Conservation (phyloP, 805 yeast species). For the Saccharomycopsis guyanensis region DNA sequence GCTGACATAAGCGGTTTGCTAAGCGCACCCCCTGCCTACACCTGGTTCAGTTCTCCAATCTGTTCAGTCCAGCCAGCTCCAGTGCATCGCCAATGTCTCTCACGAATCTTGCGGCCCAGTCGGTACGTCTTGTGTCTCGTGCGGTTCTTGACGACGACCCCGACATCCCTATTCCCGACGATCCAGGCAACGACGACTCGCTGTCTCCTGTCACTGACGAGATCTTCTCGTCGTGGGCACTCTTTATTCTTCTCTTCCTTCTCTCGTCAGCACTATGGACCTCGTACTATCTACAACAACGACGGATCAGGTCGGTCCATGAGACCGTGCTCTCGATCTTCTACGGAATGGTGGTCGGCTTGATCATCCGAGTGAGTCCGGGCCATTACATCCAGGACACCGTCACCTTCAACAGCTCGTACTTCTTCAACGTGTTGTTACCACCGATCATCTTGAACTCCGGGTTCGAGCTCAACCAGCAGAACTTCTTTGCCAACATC, state of each 20-base stretch:
- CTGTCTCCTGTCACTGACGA: conserved; percentile 88
- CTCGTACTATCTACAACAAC: conserved; percentile 83
- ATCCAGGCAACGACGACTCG: conserved; percentile 54
- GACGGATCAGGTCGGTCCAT: conserved; percentile 90
- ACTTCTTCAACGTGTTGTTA: conserved; percentile 85
- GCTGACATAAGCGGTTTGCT: too few species aligned
- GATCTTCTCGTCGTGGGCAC: conserved; percentile 95
- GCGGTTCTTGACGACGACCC: conserved; percentile 24
- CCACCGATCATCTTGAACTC: conserved; percentile 96
- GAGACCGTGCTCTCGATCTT: conserved; percentile 95
- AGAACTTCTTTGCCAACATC: conserved; percentile 86
- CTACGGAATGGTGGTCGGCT: conserved; percentile 94
- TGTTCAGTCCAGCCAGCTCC: too few species aligned
- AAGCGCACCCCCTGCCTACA: too few species aligned
- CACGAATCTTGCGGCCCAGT: not conserved
- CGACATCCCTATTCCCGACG: conserved; percentile 33
- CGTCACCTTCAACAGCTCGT: conserved; percentile 88
- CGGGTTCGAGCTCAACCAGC: conserved; percentile 95
- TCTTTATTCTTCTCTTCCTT: conserved; percentile 74
- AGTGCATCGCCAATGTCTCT: too few species aligned
- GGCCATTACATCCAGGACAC: conserved; percentile 97
- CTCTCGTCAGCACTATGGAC: conserved; percentile 91
- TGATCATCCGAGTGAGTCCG: conserved; percentile 82
- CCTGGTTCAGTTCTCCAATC: too few species aligned
- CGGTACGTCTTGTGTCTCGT: not conserved